phyloP scores from a whole-genome alignment of 2,329 filamentous ascomycete species.

The Calonectria multiphialidica region DNA sequence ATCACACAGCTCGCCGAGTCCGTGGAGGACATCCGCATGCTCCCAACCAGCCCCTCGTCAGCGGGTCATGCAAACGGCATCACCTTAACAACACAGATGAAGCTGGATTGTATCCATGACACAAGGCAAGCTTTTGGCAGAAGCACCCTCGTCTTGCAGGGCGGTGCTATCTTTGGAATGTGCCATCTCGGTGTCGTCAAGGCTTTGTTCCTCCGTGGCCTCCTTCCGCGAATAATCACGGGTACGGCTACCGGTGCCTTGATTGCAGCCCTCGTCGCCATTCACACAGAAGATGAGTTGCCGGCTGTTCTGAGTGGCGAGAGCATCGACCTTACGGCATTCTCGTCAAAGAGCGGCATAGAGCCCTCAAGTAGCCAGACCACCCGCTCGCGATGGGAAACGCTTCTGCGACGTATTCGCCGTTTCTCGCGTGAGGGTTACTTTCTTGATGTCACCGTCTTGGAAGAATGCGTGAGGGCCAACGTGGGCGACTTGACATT shows the following conservation, averaged over 20 bases:
- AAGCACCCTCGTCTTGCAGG: slow-evolving; percentile 87
- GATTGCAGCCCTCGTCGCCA: slow-evolving; percentile 88
- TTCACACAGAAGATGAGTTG: slow-evolving; percentile 89
- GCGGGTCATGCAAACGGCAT: slow-evolving; percentile 49
- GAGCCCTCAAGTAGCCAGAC: slow-evolving; percentile 51
- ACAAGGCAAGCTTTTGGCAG: slow-evolving; percentile 90
- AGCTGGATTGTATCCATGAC: slow-evolving; percentile 88
- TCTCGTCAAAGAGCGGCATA: slow-evolving; percentile 59
- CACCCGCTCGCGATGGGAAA: slow-evolving; percentile 63
- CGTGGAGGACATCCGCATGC: slow-evolving; percentile 78
- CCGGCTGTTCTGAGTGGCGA: slow-evolving; percentile 81
- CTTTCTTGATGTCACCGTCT: slow-evolving; percentile 83
- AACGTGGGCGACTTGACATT: slow-evolving; percentile 94
- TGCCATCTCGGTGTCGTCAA: slow-evolving; percentile 94
- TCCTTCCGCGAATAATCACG: slow-evolving; percentile 90
- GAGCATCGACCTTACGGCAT: slow-evolving; percentile 85
- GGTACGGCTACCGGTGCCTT: slow-evolving; percentile 92
- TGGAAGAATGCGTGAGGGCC: slow-evolving; percentile 85
- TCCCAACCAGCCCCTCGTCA: slow-evolving; percentile 67
- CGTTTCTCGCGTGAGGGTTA: slow-evolving; percentile 84
- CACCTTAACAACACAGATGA: slow-evolving; percentile 77
- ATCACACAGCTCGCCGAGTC: slow-evolving; percentile 86
- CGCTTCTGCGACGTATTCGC: slow-evolving; percentile 73
- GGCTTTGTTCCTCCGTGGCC: slow-evolving; percentile 81
- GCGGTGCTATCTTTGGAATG: slow-evolving; percentile 90